Evolutionary conservation across 306 rosid genomes (phyloP).

Genomic region (Ziziphus jujuba): DNA sequence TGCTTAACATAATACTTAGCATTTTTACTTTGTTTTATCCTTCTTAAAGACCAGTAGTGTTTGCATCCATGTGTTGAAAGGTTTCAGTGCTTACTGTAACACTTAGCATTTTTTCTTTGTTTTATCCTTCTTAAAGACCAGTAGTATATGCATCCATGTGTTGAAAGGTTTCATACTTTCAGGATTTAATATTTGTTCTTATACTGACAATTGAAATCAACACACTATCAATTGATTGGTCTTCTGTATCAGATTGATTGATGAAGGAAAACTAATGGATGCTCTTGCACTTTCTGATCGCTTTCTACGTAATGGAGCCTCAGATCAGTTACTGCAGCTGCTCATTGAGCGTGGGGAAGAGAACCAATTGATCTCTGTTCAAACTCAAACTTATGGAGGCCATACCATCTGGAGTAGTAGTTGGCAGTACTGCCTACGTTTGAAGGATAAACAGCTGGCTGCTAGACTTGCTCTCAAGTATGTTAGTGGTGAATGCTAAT

Average conservation of each 20-base stretch:
- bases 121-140: background rate
- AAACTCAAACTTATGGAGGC: constrained; percentile 60
- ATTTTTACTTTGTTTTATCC: background rate
- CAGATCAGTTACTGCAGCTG: constrained; percentile 80
- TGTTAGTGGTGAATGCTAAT: constrained; percentile 28
- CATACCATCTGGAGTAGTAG: constrained; percentile 69
- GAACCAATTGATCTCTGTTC: constrained; percentile 50
- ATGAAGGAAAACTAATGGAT: constrained; percentile 89
- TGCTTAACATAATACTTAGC: background rate
- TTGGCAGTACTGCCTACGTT: constrained; percentile 97
- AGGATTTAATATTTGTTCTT: constrained; percentile 16
- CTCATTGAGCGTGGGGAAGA: constrained; percentile 80
- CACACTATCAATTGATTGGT: constrained; percentile 18
- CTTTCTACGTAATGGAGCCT: constrained; percentile 92
- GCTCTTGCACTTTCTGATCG: constrained; percentile 99
- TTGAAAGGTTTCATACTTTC: constrained; percentile 3
- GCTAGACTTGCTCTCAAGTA: constrained; percentile 90
- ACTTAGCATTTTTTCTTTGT: background rate
- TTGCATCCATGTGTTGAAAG: background rate
- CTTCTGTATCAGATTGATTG: constrained; percentile 59
- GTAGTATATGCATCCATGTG: background rate
- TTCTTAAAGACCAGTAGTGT: background rate
- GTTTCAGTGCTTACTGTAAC: background rate
- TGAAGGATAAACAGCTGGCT: constrained; percentile 89
- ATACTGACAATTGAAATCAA: constrained; percentile 12